A percentile compares a stretch with the other conserved stretches of the same genome.
Evolutionary conservation across 2,329 filamentous ascomycete species (phyloP).

Genomic region (Zasmidium cellare): DNA sequence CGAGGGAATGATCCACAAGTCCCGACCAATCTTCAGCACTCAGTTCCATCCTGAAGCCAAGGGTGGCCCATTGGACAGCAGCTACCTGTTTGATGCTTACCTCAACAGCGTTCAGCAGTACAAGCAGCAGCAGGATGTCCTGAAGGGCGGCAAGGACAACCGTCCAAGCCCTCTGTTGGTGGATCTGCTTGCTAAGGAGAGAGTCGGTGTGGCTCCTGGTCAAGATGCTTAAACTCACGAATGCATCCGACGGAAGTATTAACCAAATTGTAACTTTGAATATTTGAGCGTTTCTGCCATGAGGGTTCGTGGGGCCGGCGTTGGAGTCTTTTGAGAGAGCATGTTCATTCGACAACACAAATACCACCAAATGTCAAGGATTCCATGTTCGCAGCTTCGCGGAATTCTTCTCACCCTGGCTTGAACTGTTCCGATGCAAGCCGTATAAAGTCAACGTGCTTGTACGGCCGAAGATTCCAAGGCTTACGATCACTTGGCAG

Average conservation of each 20-base stretch:
- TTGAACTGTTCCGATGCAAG: background rate
- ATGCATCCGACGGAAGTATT: background rate
- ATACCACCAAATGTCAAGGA: background rate
- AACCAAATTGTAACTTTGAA: background rate
- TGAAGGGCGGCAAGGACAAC: constrained; percentile 74
- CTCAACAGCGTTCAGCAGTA: constrained; percentile 84
- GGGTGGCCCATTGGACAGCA: constrained; percentile 92
- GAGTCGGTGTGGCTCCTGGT: constrained; percentile 72
- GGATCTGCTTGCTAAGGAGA: constrained; percentile 89
- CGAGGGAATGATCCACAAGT: constrained; percentile 95
- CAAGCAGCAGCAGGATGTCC: constrained; percentile 77
- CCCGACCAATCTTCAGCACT: constrained; percentile 94
- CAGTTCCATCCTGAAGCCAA: constrained; percentile 99
- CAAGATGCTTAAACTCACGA: background rate
- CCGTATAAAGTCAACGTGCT: background rate
- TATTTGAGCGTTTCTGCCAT: background rate
- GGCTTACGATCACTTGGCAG: background rate
- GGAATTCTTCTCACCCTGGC: background rate
- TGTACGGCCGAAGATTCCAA: too few species aligned
- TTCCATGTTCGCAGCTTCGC: background rate
- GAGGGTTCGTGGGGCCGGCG: background rate
- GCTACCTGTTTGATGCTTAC: constrained; percentile 96
- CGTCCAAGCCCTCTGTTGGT: constrained; percentile 83
- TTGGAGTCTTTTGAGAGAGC: background rate
- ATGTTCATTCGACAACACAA: background rate